Conservation (phyloP, 2,329 filamentous ascomycete species). For the Dryadomyces quercivorus region DNA sequence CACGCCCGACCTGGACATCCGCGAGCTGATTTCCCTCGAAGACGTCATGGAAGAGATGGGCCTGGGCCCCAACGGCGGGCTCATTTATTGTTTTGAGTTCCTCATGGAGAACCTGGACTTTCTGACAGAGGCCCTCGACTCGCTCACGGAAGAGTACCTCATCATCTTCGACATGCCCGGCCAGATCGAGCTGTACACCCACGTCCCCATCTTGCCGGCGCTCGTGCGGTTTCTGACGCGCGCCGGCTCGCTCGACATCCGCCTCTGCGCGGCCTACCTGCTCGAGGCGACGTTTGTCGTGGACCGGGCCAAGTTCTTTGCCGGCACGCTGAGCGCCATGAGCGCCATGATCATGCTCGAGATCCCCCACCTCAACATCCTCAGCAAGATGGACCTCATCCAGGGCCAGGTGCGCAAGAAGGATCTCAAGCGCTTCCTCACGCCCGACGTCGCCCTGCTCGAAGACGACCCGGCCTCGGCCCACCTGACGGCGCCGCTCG, state of each 20-base stretch:
- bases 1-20: constrained; percentile 87
- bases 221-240: constrained; percentile 73
- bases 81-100: constrained; percentile 96
- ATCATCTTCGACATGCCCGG: constrained; percentile 99
- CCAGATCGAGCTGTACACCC: constrained; percentile 97
- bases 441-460: constrained; percentile 70
- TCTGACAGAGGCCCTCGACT: constrained; percentile 71
- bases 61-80: constrained; percentile 79
- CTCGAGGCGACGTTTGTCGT: constrained; percentile 93
- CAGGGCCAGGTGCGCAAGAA: constrained; percentile 79
- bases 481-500: neutral
- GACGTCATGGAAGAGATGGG: constrained; percentile 96
- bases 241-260: constrained; percentile 72
- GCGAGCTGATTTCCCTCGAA: constrained; percentile 82
- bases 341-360: constrained; percentile 98
- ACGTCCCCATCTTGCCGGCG: constrained; percentile 81
- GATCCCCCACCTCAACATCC: constrained; percentile 88
- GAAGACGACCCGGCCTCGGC: constrained; percentile 60
- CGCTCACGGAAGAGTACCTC: constrained; percentile 84
- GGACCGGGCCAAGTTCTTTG: constrained; percentile 94
- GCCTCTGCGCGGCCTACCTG: constrained; percentile 85
- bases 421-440: constrained; percentile 81
- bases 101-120: constrained; percentile 91
- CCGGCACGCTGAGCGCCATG: constrained; percentile 92
- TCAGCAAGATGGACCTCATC: constrained; percentile 96